Evolutionary conservation across 345 rosid species (phyloP).

Genomic region (Hibiscus syriacus): DNA sequence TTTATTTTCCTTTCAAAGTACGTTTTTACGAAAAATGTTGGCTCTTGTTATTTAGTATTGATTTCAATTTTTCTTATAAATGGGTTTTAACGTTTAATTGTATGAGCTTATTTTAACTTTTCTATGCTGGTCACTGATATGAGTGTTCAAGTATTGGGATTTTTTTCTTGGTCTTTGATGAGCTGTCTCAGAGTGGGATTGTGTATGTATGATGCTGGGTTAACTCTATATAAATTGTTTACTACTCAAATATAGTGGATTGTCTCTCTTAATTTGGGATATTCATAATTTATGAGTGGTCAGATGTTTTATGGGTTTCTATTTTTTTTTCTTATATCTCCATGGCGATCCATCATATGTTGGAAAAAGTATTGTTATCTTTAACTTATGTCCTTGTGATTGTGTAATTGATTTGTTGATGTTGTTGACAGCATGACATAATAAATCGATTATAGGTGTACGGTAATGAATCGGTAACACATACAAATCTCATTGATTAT

Average conservation of each 20-base stretch:
- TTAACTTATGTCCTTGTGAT: not conserved
- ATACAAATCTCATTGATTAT: not conserved
- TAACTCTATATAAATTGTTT: no score
- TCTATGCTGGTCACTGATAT: not conserved
- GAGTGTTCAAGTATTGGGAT: not conserved
- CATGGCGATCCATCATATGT: not conserved
- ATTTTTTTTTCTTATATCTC: not conserved
- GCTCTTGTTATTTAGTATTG: not conserved
- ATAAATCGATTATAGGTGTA: not conserved
- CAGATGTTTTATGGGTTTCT: not conserved
- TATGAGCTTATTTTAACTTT: no score
- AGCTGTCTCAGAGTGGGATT: not conserved
- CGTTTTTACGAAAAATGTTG: not conserved
- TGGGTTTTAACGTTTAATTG: not conserved
- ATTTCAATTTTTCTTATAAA: not conserved
- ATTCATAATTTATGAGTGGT: not conserved
- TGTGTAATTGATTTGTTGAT: not conserved
- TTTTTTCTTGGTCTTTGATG: not conserved
- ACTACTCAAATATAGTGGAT: not conserved
- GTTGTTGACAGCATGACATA: no score
- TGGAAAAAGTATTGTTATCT: not conserved
- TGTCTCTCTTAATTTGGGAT: not conserved
- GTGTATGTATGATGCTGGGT: not conserved
- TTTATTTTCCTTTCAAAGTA: not conserved
- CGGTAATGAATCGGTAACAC: not conserved